phyloP scores from a whole-genome alignment of 257 asterid genomes.

The Gentiana macrophylla region DNA sequence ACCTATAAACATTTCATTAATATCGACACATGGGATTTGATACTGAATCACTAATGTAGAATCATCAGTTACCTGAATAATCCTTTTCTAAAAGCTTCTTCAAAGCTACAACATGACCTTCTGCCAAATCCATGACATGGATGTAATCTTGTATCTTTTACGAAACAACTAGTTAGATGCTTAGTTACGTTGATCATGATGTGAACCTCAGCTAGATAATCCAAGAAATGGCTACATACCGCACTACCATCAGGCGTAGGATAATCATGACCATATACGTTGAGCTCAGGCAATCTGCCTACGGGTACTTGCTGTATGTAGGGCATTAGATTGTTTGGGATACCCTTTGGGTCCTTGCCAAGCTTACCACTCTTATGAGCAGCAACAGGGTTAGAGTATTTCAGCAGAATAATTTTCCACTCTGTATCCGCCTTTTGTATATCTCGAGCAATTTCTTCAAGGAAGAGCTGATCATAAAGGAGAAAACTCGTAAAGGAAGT shows the following conservation, averaged over 20 bases:
- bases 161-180: too few relatives aligned
- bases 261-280: constrained; percentile 86
- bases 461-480: too few relatives aligned
- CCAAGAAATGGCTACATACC: too few relatives aligned
- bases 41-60: too few relatives aligned
- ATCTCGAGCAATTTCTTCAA: constrained; percentile 83
- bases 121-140: constrained; percentile 97
- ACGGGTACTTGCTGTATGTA: constrained; percentile 92
- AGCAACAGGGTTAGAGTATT: constrained; percentile 93
- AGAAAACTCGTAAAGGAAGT: too few relatives aligned
- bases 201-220: too few relatives aligned
- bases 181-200: too few relatives aligned
- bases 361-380: constrained; percentile 88
- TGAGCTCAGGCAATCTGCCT: constrained; percentile 76
- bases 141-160: constrained; percentile 95
- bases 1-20: too few relatives aligned
- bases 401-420: constrained; percentile 76
- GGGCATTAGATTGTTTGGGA: constrained; percentile 97
- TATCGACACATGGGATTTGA: not conserved
- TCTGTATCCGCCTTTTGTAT: constrained; percentile 55
- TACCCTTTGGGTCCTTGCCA: constrained; percentile 94
- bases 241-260: constrained; percentile 98
- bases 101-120: constrained; percentile 86
- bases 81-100: constrained; percentile 56
- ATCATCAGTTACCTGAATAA: constrained; percentile 47